These are phyloP conservation scores for Polygonum aviculare DNA, from an alignment of 148 eudicot species.

Conservation along the genomic window DNA sequence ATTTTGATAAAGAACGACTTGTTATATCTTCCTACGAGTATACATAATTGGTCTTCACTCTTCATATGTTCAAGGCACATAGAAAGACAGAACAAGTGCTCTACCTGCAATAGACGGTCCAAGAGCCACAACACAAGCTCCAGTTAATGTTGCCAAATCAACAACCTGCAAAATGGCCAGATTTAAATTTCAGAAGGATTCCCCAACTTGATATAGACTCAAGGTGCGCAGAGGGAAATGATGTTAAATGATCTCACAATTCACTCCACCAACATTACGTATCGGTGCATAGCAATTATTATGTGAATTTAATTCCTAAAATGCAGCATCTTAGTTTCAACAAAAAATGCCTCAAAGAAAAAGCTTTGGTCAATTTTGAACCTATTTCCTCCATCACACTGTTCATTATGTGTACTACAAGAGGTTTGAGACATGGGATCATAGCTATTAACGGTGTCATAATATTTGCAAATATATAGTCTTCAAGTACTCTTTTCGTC, in stretches of 20 bases:
- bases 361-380: background rate
- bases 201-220: background rate
- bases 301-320: background rate
- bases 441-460: background rate
- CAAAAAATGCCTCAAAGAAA: background rate
- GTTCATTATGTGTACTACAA: background rate
- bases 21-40: background rate
- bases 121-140: constrained; percentile 82
- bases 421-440: background rate
- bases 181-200: constrained; percentile 4
- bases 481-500: background rate
- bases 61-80: background rate
- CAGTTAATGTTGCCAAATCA: constrained; percentile 93
- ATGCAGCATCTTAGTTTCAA: background rate
- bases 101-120: constrained; percentile 94
- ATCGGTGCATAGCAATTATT: background rate
- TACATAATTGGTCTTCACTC: background rate
- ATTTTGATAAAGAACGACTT: background rate
- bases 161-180: constrained; percentile 48
- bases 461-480: background rate
- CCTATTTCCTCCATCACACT: background rate
- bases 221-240: background rate
- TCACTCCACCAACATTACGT: background rate
- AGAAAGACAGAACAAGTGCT: background rate
- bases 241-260: background rate